Base-by-base conservation (phyloP, 2,329 filamentous ascomycete genomes). In the Ascocoryne sarcoides region DNA sequence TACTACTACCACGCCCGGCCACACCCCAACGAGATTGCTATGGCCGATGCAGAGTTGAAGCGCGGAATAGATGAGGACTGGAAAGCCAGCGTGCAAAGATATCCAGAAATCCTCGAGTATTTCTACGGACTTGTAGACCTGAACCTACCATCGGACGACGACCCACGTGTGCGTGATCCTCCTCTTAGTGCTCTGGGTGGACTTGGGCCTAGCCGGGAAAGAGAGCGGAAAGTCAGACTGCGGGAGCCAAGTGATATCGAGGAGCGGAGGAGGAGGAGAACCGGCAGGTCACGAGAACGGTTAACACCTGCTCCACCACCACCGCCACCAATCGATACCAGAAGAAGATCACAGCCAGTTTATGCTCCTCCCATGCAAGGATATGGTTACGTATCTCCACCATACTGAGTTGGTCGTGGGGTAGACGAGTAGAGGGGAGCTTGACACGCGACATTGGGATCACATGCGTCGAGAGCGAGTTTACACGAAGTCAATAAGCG, bases 31-130 rank as follows among this genome's bases (percentile, higher is more conserved):
- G 73, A 86, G 55, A 72, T 87, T 38, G 66, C 71, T 29, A 70
- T 74, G 42, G 82, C 81, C 17, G 74, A 86, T 54, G 69, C 69
- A 12, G 69, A 72, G 36, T 68, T 86, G 45, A 85, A 86, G 62
- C 72, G 76, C 36, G 82, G 82, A 45, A 82, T 88, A 53, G 82
- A 88, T 53, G 79, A 84, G 46, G 84, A 88, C 63, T 90, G 84
- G 84, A 75, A 80, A 53, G 70, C 75, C 20, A 82, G 79, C 35
- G 83, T 88, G 29, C 75, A 85, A 53, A 73, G 79, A 40, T 90
- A 89, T 53, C 84, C 84, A 4, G 82, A 88, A 57, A 79, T 89
- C n/a, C 67, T 90, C 40, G 80, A 87, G 61, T 87, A 89, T 62
- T 89, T 83, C 58, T 89, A 82, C 70, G 48, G 75, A 44, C 66